phyloP scores from a whole-genome alignment of 768 basidiomycete species.

The Exidia glandulosa region DNA sequence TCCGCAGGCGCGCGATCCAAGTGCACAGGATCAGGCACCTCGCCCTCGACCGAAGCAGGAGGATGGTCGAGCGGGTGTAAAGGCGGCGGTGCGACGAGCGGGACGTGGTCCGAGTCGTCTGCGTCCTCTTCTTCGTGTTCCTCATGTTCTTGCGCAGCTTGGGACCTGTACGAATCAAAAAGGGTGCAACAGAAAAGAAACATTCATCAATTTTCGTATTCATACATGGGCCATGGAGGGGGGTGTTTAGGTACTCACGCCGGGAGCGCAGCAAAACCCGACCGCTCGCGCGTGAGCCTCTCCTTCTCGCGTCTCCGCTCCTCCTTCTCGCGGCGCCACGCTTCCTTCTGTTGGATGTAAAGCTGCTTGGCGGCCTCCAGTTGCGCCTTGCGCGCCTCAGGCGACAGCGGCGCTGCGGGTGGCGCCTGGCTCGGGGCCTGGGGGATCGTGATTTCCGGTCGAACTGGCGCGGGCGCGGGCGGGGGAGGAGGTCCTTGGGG shows the following conservation, averaged over 20 bases:
- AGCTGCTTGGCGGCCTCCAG: background rate
- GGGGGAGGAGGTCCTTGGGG: too few relatives aligned
- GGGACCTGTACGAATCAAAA: background rate
- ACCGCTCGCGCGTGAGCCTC: background rate
- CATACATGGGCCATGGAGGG: background rate
- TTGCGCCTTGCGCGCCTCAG: background rate
- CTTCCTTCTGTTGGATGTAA: background rate
- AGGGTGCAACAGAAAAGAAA: too few relatives aligned
- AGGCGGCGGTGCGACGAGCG: background rate
- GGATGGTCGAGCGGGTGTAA: background rate
- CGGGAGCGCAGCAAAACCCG: background rate
- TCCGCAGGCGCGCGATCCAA: background rate
- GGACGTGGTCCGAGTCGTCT: background rate
- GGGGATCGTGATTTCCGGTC: too few relatives aligned
- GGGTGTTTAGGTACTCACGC: too few relatives aligned
- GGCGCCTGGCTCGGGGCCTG: background rate
- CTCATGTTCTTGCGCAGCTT: too few relatives aligned
- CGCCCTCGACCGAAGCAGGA: background rate
- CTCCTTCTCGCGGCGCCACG: background rate
- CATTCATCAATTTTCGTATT: too few relatives aligned
- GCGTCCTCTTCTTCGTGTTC: background rate
- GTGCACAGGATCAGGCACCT: background rate
- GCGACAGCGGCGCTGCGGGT: background rate
- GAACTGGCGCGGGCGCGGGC: too few relatives aligned
- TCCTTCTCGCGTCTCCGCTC: background rate